Evolutionary conservation across 768 basidiomycete species (phyloP), one percentile per base, ranked within the genome.

Genomic region (Lentinus brumalis): DNA sequence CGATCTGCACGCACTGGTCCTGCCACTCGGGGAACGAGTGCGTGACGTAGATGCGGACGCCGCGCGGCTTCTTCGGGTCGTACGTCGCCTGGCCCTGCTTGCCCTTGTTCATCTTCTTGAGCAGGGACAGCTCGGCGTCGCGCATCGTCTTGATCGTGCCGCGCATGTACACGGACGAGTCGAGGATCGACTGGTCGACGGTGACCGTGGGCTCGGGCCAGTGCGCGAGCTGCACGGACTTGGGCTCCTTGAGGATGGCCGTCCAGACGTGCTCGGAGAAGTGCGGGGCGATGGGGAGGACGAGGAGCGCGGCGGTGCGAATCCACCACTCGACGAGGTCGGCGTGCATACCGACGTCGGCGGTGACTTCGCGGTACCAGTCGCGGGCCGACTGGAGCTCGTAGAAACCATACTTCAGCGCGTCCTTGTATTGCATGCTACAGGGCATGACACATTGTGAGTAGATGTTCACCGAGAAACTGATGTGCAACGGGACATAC

Each of bases 361-460:
- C 78, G 3, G 92, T 95, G 53, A 96, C 92, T 71, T 95, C 91
- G 59, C 95, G 92, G 74, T 98, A 98, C 89, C 94, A 95, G 72
- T 98, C 96, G 49, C 97, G 91, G 2, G 87, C 81, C 52, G 85
- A 89, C 73, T 98, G 94, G 65, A 96, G 83, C 69, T 97, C 95
- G 81, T 95, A 99, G 77, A 98, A 96, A 50, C 96, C 96, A 65
- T 83, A 89, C 75, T 98, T 96, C 62, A 98, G 75, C 10, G 96
- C 95, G 60, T 96, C 94, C 76, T 98, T 99, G 86, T 91, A 99
- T 73, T 91, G 86, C 61, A 89, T 94, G 21, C 96, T 97, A 69
- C 35, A 44, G 30, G 56, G 35, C 38, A 29, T 35, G 35, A 3
- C 14, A 3, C 6, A 4, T 49, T 6, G 15, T 49, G 46, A 49